Conservation (phyloP, 768 basidiomycete genomes). For the Exsudoporus frostii region DNA sequence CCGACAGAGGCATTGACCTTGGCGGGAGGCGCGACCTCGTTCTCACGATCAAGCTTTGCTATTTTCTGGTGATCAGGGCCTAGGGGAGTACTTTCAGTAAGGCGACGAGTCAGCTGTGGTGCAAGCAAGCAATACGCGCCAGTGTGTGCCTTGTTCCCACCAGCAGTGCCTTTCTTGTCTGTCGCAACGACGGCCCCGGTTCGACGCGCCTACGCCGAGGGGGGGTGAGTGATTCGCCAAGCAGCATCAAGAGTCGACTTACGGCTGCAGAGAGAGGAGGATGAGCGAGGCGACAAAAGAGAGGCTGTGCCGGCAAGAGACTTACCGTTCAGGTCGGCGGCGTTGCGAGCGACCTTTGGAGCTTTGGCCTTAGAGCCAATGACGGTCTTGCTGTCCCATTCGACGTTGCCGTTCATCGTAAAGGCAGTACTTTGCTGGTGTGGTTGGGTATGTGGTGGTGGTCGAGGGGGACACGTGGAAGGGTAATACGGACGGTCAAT, state of each 20-base stretch:
- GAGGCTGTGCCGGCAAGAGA: background rate
- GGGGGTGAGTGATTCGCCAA: constrained; percentile 6
- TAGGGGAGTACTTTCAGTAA: constrained; percentile 26
- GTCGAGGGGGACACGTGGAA: constrained; percentile 12
- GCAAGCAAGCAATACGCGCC: constrained; percentile 40
- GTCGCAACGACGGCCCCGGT: constrained; percentile 74
- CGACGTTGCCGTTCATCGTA: constrained; percentile 45
- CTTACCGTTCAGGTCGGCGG: constrained; percentile 53
- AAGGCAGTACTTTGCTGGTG: background rate
- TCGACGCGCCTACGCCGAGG: constrained; percentile 58
- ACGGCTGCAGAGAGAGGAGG: constrained; percentile 44
- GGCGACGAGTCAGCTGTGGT: background rate
- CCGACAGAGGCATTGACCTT: constrained; percentile 74
- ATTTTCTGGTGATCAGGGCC: constrained; percentile 93
- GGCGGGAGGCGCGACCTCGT: constrained; percentile 89
- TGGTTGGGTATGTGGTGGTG: constrained; percentile 7
- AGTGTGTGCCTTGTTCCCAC: constrained; percentile 72
- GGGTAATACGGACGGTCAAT: background rate
- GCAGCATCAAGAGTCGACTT: constrained; percentile 25
- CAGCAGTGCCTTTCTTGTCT: constrained; percentile 72
- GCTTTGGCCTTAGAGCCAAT: constrained; percentile 66
- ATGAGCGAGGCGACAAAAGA: constrained; percentile 12
- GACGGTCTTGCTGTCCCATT: constrained; percentile 72
- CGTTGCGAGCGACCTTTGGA: constrained; percentile 62
- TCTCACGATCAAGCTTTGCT: constrained; percentile 91